Evolutionary conservation across 805 yeast genomes (phyloP), one percentile per base, ranked within the genome.

Genomic region (Yarrowia osloensis): DNA sequence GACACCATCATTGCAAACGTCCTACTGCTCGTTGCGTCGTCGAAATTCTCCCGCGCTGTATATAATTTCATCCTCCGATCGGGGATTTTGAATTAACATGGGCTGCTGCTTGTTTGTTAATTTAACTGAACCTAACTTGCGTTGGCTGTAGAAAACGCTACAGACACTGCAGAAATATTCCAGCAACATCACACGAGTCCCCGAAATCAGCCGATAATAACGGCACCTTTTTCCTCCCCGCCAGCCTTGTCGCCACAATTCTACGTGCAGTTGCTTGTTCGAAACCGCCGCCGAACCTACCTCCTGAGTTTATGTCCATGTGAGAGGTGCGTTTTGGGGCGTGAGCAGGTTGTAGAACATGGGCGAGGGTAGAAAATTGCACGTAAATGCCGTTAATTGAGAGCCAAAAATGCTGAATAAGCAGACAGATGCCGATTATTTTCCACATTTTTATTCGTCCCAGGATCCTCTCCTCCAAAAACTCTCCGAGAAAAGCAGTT

Each of bases 261-360:
- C n/a, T 13, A 13, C 7, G 47, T 42, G 26, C 24, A 44, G 29
- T 19, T 22, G 26, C 46, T 22, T 9, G 17, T 40, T 40, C 13
- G 11, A 29, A 19, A 28, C 24, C 8, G n/a, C 24, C 21, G n/a
- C 37, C 28, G 13, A 49, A 49, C 54, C 37, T 49, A 49, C 54
- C 54, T 49, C 54, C 54, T 49, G 54, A 49, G 54, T 49, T 49
- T 49, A 17, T 49, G 54, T 49, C 29, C 54, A 29, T 29, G 54
- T 28, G 54, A 29, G 54, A 28, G 54, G 54, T 28, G 54, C 54
- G 54, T 49, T 46, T 46, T 29, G 54, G 35, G 37, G 54, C 52
- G 33, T 42, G 47, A 42, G 17, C 28, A 4, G 46, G 17, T n/a
- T n/a, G n/a, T n/a, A n/a, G n/a, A n/a, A n/a, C n/a, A n/a, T 2